Percentiles rank a stretch among this genome's conserved stretches.
Evolutionary conservation across 306 rosid species (phyloP).

Genomic region (Glycine tomentella): DNA sequence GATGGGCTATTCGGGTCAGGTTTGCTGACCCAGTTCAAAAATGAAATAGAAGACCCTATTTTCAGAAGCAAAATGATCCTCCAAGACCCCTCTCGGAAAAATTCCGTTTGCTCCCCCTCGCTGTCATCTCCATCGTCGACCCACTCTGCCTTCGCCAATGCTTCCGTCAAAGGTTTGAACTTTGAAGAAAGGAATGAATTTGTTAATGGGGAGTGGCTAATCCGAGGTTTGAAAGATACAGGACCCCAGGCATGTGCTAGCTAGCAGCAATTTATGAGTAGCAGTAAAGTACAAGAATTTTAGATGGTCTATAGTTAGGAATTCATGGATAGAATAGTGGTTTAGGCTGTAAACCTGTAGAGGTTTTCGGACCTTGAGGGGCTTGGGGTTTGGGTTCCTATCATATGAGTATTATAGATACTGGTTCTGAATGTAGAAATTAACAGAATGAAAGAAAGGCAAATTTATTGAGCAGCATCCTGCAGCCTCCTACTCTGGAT

Average conservation of each 20-base stretch:
- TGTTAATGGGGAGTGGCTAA: not conserved
- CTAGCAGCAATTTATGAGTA: slow-evolving; percentile 35
- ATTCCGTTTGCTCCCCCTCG: too few relatives aligned
- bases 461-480: not conserved
- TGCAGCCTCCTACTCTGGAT: slow-evolving; percentile 1
- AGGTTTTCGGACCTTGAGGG: too few relatives aligned
- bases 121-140: too few relatives aligned
- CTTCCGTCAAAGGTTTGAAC: not conserved
- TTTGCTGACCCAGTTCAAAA: too few relatives aligned
- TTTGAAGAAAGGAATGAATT: slow-evolving; percentile 25
- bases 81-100: too few relatives aligned
- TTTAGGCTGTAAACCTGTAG: too few relatives aligned
- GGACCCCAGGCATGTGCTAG: not conserved
- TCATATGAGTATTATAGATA: not conserved
- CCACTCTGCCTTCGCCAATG: too few relatives aligned
- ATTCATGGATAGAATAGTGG: not conserved
- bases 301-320: slow-evolving; percentile 2
- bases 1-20: too few relatives aligned
- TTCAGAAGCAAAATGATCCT: too few relatives aligned
- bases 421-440: slow-evolving; percentile 18
- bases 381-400: too few relatives aligned
- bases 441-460: not conserved
- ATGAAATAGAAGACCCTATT: too few relatives aligned
- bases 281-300: slow-evolving; percentile 8
- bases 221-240: not conserved